Percentiles rank a stretch among this genome's conserved stretches.
These are phyloP conservation scores for Claviceps lovelessii DNA, from an alignment of 2,329 filamentous ascomycete species.

Conservation along the genomic window DNA sequence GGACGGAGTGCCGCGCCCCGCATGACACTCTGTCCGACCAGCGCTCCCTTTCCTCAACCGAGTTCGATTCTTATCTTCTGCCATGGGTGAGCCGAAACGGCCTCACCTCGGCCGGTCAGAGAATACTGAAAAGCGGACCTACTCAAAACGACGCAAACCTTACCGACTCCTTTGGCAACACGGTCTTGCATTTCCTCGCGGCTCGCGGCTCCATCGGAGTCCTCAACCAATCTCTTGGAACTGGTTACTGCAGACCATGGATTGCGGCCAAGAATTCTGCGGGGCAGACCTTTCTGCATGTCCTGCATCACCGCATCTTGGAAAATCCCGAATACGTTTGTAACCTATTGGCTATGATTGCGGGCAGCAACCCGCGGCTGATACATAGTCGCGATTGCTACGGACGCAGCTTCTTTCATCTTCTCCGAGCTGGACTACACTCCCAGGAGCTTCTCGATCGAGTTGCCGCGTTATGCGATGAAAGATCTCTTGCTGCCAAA, in stretches of 20 bases:
- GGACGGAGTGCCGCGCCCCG: slow-evolving; percentile 8
- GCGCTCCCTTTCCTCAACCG: slow-evolving; percentile 17
- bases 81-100: slow-evolving; percentile 19
- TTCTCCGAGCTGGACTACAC: slow-evolving; percentile 15
- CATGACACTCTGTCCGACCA: slow-evolving; percentile 12
- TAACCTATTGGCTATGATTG: slow-evolving; percentile 13
- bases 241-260: slow-evolving; percentile 8
- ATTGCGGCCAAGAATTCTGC: slow-evolving; percentile 25
- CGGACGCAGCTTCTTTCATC: slow-evolving; percentile 39
- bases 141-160: slow-evolving; percentile 6
- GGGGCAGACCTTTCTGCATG: slow-evolving; percentile 35
- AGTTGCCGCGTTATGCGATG: slow-evolving; percentile 22
- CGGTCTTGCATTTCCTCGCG: slow-evolving; percentile 31
- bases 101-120: slow-evolving; percentile 8
- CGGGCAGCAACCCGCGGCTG: slow-evolving; percentile 12
- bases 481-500: slow-evolving; percentile 21
- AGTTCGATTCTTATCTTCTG: slow-evolving; percentile 11
- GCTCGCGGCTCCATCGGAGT: slow-evolving; percentile 16
- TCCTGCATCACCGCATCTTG: slow-evolving; percentile 25
- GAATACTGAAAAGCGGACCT: slow-evolving; percentile 6
- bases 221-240: slow-evolving; percentile 15
- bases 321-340: slow-evolving; percentile 13
- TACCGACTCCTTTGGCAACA: slow-evolving; percentile 33
- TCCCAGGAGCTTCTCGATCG: slow-evolving; percentile 15
- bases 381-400: slow-evolving; percentile 31